Evolutionary conservation across 176 grass and related monocot species (phyloP), one percentile per base, ranked within the genome.

Genomic region (Triticum aestivum): DNA sequence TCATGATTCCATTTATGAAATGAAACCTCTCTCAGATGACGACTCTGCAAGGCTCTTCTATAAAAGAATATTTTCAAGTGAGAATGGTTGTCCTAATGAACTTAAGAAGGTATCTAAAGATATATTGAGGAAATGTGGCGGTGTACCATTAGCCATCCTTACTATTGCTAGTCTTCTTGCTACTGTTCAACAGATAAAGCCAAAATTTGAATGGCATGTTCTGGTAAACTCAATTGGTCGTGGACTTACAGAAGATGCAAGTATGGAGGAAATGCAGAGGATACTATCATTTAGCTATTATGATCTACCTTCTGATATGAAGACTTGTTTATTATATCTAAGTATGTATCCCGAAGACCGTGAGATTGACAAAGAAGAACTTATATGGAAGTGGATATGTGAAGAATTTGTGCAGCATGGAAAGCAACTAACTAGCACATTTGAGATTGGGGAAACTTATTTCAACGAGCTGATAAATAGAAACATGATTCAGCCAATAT

Each of bases 231-330:
- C 34, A 42, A 39, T 79, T 6, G 77, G 34, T 1, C n/a, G 11
- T 24, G 27, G 52, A 13, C 17, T 59, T 59, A 35, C 20, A 11
- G 17, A 12, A 35, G 62, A 26, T 11, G 1, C 2, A 0, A 4
- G 35, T 4, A n/a, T 64, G 14, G 61, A 41, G 35, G 38, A 80
- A 9, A 65, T 39, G 23, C 14, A 17, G 9, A 9, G 4, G 61
- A 80, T 80, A 65, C 14, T 80, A 1, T 65, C 78, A 5, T 64
- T 44, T 1, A 80, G 78, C 78, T 80, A 80, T 23, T 80, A 80
- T 11, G 78, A 80, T 26, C 35, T 80, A 1, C 59, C 59, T 18
- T 17, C 12, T 18, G n/a, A 29, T 65, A 1, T 79, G 3, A 65
- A 65, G 24, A 26, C 61, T 11, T 63, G 61, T 26, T 11, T 63